A percentile compares a stretch with the other conserved stretches of the same genome.
phyloP scores from a whole-genome alignment of 371 early-diverging fungal genomes.

The Amoeboaphelidium protococcarum region DNA sequence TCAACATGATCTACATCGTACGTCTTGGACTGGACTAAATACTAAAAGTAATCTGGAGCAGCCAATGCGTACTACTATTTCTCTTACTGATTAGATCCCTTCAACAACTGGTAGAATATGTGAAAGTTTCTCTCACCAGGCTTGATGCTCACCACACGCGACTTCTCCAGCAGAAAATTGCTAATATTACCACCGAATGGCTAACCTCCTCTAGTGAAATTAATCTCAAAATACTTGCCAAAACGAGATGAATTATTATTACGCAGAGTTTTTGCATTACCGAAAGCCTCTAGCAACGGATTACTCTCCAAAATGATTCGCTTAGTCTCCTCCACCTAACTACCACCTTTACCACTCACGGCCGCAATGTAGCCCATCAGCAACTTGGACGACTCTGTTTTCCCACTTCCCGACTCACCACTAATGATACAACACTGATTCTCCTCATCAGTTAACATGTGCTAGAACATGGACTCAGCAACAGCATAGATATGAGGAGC shows the following conservation, averaged over 20 bases:
- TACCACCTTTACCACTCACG: conserved; percentile 49
- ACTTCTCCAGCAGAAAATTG: conserved; percentile 92
- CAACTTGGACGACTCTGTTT: conserved; percentile 43
- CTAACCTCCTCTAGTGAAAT: conserved; percentile 69
- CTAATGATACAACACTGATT: conserved; percentile 91
- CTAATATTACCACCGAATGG: conserved; percentile 93
- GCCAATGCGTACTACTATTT: conserved; percentile 45
- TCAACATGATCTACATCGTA: conserved; percentile 53
- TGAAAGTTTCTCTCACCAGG: conserved; percentile 92
- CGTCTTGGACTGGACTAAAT: conserved; percentile 43
- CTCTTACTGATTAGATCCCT: conserved; percentile 31
- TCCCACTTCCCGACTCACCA: conserved; percentile 74
- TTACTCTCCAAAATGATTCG: conserved; percentile 88
- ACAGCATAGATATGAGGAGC: conserved; percentile 25
- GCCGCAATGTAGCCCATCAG: conserved; percentile 89
- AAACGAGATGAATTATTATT: conserved; percentile 98
- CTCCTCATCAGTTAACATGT: conserved; percentile 87
- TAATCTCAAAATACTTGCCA: conserved; percentile 91
- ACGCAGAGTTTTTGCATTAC: conserved; percentile 94
- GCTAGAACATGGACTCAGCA: conserved; percentile 35
- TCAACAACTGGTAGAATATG: conserved; percentile 74
- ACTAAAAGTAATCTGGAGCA: conserved; percentile 50
- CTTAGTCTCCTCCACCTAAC: conserved; percentile 59
- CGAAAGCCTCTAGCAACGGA: conserved; percentile 94
- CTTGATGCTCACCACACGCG: conserved; percentile 85